Evolutionary conservation across 2,329 filamentous ascomycete species (phyloP), one percentile per base, ranked within the genome.

Genomic region (Stagonosporopsis cucurbitacearum): DNA sequence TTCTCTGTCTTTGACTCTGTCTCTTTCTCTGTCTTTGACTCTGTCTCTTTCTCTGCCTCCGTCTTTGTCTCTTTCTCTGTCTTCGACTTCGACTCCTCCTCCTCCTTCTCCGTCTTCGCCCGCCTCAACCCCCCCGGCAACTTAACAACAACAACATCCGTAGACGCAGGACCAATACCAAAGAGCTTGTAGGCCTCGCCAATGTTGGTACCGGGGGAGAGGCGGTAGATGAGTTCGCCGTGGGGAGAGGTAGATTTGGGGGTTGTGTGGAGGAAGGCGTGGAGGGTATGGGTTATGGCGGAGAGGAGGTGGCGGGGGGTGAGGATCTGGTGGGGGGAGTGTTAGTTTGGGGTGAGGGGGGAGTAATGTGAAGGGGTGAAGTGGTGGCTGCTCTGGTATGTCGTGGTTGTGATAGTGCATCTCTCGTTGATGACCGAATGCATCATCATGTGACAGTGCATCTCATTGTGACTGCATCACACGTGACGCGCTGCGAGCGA

Each of bases 181-280:
- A 95, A 96, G 50, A 89, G 88, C 28, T 91, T 88, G 77, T 98
- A 98, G 0, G 92, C 88, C 66, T 97, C 93, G 47, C 92, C 86
- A 69, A 99, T 98, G 74, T 96, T 96, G 73, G 92, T 94, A 60
- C 90, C 92, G 0, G 90, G 84, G 56, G 88, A 93, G 40, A 97
- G 80, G 3, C 86, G 87, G 64, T 89, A 89, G 26, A 97, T 92
- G 53, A 92, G 89, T 76, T 97, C 93, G 0, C 91, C 93, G 74
- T 96, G 93, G 4, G 96, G 86, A 66, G 96, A 96, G 40, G 88
- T 87, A 5, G 91, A 95, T 73, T 88, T 90, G 20, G 58, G 43
- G 22, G 84, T 80, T 6, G 80, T 79, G 59, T 84, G 84, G 3
- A 85, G 71, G 57, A 86, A 81, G 63, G 87, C 83, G 56, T 87